Evolutionary conservation across 1,139 yeast species (phyloP), one percentile per base, ranked within the genome.

Genomic region (Taphrina deformans): DNA sequence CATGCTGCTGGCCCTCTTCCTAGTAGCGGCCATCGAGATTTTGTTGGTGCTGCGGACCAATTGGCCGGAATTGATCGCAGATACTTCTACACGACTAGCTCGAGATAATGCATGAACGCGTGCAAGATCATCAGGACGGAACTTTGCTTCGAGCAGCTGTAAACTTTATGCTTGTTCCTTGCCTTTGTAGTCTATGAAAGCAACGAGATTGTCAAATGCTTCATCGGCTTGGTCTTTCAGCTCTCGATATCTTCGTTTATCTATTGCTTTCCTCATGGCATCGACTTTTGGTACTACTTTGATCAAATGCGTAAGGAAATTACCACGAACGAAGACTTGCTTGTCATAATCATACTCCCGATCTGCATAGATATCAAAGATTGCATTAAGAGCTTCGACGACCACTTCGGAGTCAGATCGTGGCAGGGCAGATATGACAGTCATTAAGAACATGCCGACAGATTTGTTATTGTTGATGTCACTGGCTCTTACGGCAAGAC

Each of bases 301-400:
- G 62, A 73, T 74, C 61, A 91, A 79, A 35, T 77, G 74, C 0
- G 72, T 67, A 40, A 83, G 73, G 71, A 85, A 83, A n/a, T 80
- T 79, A 21, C 81, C 81, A 16, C 79, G 73, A 48, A 88, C 89
- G 74, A 86, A 91, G 1, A 89, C 82, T 14, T 84, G 84, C 40
- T 74, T 75, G 74, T 91, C 96, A 72, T 89, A 92, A 16, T 79
- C 80, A 71, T 79, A 87, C 35, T 78, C 80, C 27, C 79, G 79
- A 76, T 93, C 98, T n/a, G 88, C 89, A 75, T 88, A 93, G 6
- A 91, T 79, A 68, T 90, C 97, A 75, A 85, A 90, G 9, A 91
- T 72, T 7, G 83, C 78, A 71, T 89, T 86, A 35, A 89, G 75
- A 24, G 86, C 77, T 66, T 88, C 93, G 62, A 85, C 76, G 5